Conservation (phyloP, 306 rosid genomes). For the Vigna trinervia region DNA sequence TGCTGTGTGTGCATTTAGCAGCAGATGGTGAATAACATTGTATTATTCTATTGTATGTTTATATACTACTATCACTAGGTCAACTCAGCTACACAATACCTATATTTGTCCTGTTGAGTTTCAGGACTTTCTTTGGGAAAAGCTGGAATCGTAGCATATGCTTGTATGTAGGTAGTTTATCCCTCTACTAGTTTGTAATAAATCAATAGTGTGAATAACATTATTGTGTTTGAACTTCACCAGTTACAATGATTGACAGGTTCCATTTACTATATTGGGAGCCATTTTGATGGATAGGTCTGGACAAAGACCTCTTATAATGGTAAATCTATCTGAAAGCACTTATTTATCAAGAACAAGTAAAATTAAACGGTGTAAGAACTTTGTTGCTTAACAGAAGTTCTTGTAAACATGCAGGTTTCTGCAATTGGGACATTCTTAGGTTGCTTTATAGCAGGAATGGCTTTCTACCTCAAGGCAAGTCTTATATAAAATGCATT, state of each 20-base stretch:
- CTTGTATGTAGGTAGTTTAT: conserved; percentile 65
- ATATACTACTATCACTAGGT: too few relatives aligned
- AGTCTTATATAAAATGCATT: conserved; percentile 18
- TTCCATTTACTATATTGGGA: conserved; percentile 71
- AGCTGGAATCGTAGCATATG: conserved; percentile 71
- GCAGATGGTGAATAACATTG: too few relatives aligned
- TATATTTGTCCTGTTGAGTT: background rate
- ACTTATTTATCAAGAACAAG: background rate
- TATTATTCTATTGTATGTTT: too few relatives aligned
- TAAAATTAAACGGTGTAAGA: background rate
- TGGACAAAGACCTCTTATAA: conserved; percentile 71
- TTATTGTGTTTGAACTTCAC: conserved; percentile 28
- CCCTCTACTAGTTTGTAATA: conserved; percentile 16
- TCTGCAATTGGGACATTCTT: conserved; percentile 74
- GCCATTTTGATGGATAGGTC: conserved; percentile 72
- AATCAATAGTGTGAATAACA: conserved; percentile 4
- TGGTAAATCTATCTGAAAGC: conserved; percentile 49
- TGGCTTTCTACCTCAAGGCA: conserved; percentile 69
- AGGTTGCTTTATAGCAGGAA: conserved; percentile 63
- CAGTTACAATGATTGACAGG: conserved; percentile 47
- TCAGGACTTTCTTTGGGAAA: conserved; percentile 73
- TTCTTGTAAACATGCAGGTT: conserved; percentile 46
- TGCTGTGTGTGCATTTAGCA: too few relatives aligned
- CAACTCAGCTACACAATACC: too few relatives aligned
- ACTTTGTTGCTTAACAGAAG: conserved; percentile 18